A percentile compares a stretch with the other conserved stretches of the same genome.
Evolutionary conservation across 768 basidiomycete genomes (phyloP).

Genomic region (Trametes maxima): DNA sequence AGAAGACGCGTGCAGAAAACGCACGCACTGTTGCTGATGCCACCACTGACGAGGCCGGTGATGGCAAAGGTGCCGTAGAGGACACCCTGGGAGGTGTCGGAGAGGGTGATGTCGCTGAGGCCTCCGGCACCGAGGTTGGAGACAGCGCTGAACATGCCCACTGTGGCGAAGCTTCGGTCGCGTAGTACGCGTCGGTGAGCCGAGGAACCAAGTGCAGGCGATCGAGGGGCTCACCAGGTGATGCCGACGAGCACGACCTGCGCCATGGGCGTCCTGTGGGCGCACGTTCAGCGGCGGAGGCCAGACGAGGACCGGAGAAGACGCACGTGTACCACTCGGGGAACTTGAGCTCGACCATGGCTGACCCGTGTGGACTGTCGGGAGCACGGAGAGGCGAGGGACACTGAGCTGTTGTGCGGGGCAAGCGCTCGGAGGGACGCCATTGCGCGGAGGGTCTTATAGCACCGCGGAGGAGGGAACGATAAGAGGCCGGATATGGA

Average conservation of each 20-base stretch:
- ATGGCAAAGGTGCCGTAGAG: constrained; percentile 48
- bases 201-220: background rate
- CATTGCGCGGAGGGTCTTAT: background rate
- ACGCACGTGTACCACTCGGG: constrained; percentile 34
- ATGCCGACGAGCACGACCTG: constrained; percentile 42
- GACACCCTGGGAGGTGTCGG: constrained; percentile 44
- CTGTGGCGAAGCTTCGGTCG: constrained; percentile 36
- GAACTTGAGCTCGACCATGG: constrained; percentile 28
- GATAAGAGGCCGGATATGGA: constrained; percentile 17
- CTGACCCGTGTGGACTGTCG: constrained; percentile 1
- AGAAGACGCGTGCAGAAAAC: background rate
- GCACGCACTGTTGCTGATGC: constrained; percentile 38
- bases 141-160: constrained; percentile 44
- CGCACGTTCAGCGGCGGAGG: background rate
- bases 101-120: constrained; percentile 41
- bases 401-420: background rate
- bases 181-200: background rate
- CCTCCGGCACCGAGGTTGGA: constrained; percentile 44
- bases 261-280: constrained; percentile 33
- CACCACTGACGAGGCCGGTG: constrained; percentile 43
- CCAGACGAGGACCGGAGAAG: background rate
- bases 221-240: constrained; percentile 29
- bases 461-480: constrained; percentile 4
- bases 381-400: background rate
- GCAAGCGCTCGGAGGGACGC: constrained; percentile 1